phyloP scores from a whole-genome alignment of 257 asterid genomes.

The Lycium barbarum region DNA sequence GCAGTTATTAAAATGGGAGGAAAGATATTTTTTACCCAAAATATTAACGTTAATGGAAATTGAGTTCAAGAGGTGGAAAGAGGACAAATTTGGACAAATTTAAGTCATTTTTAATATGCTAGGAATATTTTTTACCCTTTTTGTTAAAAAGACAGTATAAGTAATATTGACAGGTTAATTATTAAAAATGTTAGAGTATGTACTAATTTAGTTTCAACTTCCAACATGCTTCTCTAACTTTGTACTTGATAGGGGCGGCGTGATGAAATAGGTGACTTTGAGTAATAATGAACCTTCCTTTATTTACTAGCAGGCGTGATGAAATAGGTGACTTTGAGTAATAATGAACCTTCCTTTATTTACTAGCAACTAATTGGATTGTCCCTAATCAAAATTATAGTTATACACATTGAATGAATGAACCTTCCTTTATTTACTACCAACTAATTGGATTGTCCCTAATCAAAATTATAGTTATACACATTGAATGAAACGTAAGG shows the following conservation, averaged over 20 bases:
- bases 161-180: not conserved
- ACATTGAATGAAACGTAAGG: not conserved
- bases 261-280: not conserved
- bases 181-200: too few species aligned
- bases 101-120: too few species aligned
- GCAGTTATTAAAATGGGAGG: too few species aligned
- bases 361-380: too few species aligned
- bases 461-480: not conserved
- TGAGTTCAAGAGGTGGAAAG: too few species aligned
- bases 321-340: not conserved
- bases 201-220: too few species aligned
- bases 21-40: too few species aligned
- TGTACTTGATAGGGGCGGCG: not conserved
- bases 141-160: not conserved
- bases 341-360: not conserved
- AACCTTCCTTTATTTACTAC: not conserved
- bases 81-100: too few species aligned
- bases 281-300: not conserved
- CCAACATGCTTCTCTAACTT: not conserved
- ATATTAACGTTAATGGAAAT: too few species aligned
- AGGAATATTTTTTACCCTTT: too few species aligned
- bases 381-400: too few species aligned
- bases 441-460: not conserved
- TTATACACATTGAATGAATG: too few species aligned
- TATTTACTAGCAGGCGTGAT: not conserved